Percentiles rank a stretch among this genome's conserved stretches.
These are phyloP conservation scores for Macrophomina tecta DNA, from an alignment of 2,329 filamentous ascomycete genomes.

Conservation along the genomic window DNA sequence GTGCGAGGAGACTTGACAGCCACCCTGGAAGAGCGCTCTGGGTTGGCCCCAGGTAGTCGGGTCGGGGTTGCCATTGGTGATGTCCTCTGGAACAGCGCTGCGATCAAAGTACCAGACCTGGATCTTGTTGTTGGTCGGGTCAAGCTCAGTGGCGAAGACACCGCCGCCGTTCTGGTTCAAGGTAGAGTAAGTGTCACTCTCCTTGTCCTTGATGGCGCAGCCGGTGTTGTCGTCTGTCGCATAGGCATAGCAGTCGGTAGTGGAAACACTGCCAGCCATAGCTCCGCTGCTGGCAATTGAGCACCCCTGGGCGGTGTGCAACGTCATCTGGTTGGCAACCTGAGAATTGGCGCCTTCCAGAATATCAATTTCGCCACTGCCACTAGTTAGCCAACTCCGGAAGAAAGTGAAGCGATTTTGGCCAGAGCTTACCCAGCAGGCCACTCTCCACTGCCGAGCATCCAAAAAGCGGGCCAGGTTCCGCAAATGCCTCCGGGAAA, in stretches of 20 bases:
- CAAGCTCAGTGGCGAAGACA: constrained; percentile 67
- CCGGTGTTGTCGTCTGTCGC: constrained; percentile 48
- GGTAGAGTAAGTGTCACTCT: constrained; percentile 50
- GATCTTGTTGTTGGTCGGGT: constrained; percentile 64
- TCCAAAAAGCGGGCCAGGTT: constrained; percentile 55
- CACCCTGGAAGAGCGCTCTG: constrained; percentile 69
- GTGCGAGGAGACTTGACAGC: constrained; percentile 72
- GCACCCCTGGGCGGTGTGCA: constrained; percentile 56
- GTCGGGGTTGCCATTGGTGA: constrained; percentile 64
- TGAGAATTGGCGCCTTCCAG: constrained; percentile 55
- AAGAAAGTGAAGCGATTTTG: neutral
- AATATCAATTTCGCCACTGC: constrained; percentile 55
- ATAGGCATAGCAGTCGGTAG: constrained; percentile 56
- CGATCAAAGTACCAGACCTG: constrained; percentile 83
- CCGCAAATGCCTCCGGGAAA: constrained; percentile 58
- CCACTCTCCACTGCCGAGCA: constrained; percentile 44
- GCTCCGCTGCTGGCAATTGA: constrained; percentile 46
- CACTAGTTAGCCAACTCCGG: neutral
- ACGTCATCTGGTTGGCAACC: constrained; percentile 51
- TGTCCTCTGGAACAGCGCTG: constrained; percentile 67
- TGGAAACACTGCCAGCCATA: constrained; percentile 57
- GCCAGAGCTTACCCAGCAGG: constrained; percentile 34
- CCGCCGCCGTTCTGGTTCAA: constrained; percentile 58
- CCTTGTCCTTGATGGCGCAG: constrained; percentile 50
- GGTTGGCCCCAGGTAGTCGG: constrained; percentile 73